Percentiles rank a stretch among this genome's conserved stretches.
Conservation (phyloP, 139 green algal genomes). For the Limnomonas spitsbergensis region DNA sequence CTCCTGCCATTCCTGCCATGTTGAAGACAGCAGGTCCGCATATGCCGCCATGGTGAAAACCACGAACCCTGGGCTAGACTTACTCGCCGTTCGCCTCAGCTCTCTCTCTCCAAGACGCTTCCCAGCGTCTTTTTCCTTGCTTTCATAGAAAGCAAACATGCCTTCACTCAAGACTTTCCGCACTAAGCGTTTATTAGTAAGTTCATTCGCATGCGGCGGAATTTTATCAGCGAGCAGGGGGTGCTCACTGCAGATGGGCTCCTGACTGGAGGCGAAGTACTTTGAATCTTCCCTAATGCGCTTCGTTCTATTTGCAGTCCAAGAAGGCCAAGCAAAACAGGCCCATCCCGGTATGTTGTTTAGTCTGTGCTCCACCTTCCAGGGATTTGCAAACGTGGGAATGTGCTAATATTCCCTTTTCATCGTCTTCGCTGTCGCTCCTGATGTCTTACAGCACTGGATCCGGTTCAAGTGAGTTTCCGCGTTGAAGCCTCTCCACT, state of each 20-base stretch:
- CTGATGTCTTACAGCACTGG: slow-evolving; percentile 8
- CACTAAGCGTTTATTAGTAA: background rate
- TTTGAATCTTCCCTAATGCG: background rate
- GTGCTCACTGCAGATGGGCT: background rate
- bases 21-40: too few relatives aligned
- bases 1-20: too few relatives aligned
- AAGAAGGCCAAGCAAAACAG: slow-evolving; percentile 21
- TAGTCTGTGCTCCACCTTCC: background rate
- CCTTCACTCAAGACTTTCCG: background rate
- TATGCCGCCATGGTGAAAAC: too few relatives aligned
- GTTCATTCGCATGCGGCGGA: background rate
- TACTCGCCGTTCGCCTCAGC: too few relatives aligned
- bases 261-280: background rate
- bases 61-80: too few relatives aligned
- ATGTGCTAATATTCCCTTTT: background rate
- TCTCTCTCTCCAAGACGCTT: too few relatives aligned
- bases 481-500: too few relatives aligned
- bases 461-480: slow-evolving; percentile 11
- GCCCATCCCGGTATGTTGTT: background rate
- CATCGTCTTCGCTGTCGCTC: background rate
- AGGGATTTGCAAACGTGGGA: background rate
- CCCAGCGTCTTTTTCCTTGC: too few relatives aligned
- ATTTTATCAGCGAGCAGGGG: too few relatives aligned
- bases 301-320: background rate
- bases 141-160: slow-evolving; percentile 1